Conservation (phyloP, 129 eudicot species). For the Escallonia herrerae region DNA sequence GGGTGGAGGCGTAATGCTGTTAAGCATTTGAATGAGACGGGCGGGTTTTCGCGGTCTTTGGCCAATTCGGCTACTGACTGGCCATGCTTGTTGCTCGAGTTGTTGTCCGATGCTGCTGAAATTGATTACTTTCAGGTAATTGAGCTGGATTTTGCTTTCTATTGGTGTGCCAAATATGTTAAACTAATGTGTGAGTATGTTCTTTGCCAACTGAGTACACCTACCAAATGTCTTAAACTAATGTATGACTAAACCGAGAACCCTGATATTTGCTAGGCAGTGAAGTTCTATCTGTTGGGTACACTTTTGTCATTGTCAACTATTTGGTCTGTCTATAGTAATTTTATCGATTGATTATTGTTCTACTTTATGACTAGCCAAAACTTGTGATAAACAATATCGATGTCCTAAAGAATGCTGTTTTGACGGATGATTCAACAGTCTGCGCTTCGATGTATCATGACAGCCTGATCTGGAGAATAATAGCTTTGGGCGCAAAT, state of each 20-base stretch:
- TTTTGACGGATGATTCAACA: constrained; percentile 49
- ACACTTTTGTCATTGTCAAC: no score
- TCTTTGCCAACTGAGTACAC: no score
- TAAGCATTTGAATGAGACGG: constrained; percentile 55
- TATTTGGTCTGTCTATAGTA: constrained; percentile 5
- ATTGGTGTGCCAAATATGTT: not conserved
- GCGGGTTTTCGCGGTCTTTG: constrained; percentile 74
- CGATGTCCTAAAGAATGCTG: constrained; percentile 69
- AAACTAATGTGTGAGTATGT: no score
- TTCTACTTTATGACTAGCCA: constrained; percentile 42
- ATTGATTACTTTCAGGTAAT: constrained; percentile 88
- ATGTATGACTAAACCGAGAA: no score
- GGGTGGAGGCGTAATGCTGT: constrained; percentile 79
- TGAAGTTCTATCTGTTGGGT: no score
- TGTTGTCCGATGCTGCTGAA: constrained; percentile 78
- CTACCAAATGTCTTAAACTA: no score
- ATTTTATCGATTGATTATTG: constrained; percentile 8
- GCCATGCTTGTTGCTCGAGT: constrained; percentile 80
- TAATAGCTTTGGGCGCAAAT: constrained; percentile 85
- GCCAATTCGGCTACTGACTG: constrained; percentile 92
- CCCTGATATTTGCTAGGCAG: no score
- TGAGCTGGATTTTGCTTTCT: not conserved
- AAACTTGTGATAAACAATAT: constrained; percentile 90
- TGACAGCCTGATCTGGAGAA: constrained; percentile 91
- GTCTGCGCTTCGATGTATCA: constrained; percentile 75